Evolutionary conservation across 805 yeast species (phyloP).

Genomic region (Metschnikowia lachancei): DNA sequence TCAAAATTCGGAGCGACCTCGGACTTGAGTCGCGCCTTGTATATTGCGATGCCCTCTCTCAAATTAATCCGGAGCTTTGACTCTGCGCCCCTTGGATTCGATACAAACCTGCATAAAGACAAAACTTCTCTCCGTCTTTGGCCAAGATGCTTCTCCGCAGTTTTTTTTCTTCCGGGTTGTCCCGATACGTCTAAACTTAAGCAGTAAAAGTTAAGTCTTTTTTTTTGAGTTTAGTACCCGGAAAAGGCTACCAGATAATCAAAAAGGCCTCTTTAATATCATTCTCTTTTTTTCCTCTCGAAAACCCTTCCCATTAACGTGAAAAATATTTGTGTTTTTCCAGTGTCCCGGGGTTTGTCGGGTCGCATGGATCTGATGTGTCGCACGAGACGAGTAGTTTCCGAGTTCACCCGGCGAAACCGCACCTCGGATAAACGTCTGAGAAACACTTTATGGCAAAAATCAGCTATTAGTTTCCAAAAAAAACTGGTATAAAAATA

Average conservation of each 20-base stretch:
- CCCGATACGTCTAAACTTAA: constrained; percentile 1
- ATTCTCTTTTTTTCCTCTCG: no score
- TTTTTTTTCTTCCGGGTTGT: constrained; percentile 7
- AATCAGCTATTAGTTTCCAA: no score
- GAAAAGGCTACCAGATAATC: neutral
- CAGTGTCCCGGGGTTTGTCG: constrained; percentile 8
- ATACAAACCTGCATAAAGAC: constrained; percentile 11
- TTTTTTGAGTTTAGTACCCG: neutral
- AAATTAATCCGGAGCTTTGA: constrained; percentile 10
- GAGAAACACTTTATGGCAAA: neutral
- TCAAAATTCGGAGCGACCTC: constrained; percentile 19
- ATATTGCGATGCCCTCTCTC: constrained; percentile 4
- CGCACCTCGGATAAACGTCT: constrained; percentile 9
- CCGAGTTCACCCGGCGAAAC: constrained; percentile 11
- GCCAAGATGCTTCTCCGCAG: constrained; percentile 11
- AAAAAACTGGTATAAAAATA: no score
- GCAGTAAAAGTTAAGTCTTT: neutral
- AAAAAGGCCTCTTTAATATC: no score
- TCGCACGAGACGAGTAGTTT: constrained; percentile 7
- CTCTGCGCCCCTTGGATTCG: constrained; percentile 7
- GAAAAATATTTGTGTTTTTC: neutral
- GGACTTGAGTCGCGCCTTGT: constrained; percentile 20
- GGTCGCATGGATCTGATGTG: constrained; percentile 6
- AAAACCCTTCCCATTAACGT: no score
- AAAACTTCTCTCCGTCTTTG: constrained; percentile 8